Evolutionary conservation across 805 yeast species (phyloP).

Genomic region (Cyberlindnera japonica): DNA sequence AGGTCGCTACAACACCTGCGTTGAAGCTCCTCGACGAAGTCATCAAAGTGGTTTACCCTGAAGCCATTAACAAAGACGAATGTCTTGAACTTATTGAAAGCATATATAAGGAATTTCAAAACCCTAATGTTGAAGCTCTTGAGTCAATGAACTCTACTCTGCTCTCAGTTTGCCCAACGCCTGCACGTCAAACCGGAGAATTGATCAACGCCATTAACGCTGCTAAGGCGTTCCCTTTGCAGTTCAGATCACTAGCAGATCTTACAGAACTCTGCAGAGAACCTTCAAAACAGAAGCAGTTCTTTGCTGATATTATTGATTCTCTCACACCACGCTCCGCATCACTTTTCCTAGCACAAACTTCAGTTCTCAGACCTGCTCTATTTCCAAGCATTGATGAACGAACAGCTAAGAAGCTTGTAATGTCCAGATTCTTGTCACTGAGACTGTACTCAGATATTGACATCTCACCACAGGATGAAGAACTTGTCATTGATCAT

Average conservation of each 20-base stretch:
- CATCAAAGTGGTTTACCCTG: constrained; percentile 1
- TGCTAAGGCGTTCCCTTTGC: constrained; percentile 13
- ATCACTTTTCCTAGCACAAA: constrained; percentile 6
- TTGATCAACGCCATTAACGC: constrained; percentile 7
- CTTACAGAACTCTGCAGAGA: constrained; percentile 9
- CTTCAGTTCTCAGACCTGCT: constrained; percentile 9
- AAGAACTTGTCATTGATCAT: constrained; percentile 25
- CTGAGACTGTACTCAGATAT: constrained; percentile 29
- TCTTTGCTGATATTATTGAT: constrained; percentile 9
- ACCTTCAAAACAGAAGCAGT: constrained; percentile 6
- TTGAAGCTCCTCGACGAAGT: constrained; percentile 7
- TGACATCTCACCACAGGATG: constrained; percentile 10
- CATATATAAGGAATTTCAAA: constrained; percentile 5
- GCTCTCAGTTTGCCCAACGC: not conserved
- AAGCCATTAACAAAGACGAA: constrained; percentile 1
- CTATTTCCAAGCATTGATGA: constrained; percentile 15
- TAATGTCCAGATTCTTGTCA: constrained; percentile 28
- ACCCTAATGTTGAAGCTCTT: constrained; percentile 5
- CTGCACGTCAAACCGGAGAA: not conserved
- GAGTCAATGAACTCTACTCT: constrained; percentile 8
- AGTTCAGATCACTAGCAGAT: constrained; percentile 6
- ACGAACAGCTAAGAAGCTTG: constrained; percentile 14
- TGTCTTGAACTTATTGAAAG: not conserved
- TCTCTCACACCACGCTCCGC: constrained; percentile 12
- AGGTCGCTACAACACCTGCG: not conserved